phyloP scores from a whole-genome alignment of 371 early-diverging fungal species.

The Mucor mucedo region DNA sequence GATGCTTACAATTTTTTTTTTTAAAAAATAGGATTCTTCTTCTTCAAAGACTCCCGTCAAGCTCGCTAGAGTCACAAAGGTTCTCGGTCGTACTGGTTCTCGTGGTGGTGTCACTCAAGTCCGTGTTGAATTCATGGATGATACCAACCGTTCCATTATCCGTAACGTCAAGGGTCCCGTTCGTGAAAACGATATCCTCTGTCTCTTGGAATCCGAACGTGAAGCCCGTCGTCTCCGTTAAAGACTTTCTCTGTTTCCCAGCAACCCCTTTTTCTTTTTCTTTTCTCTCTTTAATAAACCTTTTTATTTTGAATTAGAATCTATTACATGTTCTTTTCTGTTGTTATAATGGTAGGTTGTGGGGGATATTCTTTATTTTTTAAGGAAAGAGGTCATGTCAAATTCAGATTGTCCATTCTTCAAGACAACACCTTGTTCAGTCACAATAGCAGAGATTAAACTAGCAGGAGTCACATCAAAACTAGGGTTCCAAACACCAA shows the following conservation, averaged over 20 bases:
- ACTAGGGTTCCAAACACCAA: conserved; percentile 94
- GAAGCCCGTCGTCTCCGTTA: conserved; percentile 99
- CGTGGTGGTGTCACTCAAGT: conserved; percentile 99
- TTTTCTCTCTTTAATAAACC: no score
- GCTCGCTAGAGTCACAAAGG: conserved; percentile 94
- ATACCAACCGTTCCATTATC: conserved; percentile 94
- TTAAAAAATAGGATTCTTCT: conserved; percentile 11
- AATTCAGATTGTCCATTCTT: conserved; percentile 54
- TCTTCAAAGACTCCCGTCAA: conserved; percentile 74
- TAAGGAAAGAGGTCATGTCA: conserved; percentile 62
- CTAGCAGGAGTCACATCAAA: conserved; percentile 94
- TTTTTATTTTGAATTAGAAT: no score
- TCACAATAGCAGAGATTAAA: conserved; percentile 92
- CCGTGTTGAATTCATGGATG: conserved; percentile 98
- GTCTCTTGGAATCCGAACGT: conserved; percentile 98
- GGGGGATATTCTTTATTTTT: neutral
- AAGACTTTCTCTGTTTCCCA: conserved; percentile 25
- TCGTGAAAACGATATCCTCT: conserved; percentile 94
- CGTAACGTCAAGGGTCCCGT: conserved; percentile 99
- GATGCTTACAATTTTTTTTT: no score
- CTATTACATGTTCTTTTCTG: no score
- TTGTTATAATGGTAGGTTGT: no score
- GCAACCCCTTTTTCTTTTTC: no score
- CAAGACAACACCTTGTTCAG: conserved; percentile 85
- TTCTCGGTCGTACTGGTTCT: conserved; percentile 98